phyloP scores from a whole-genome alignment of 2,329 filamentous ascomycete genomes.

The Orbilia javanica region DNA sequence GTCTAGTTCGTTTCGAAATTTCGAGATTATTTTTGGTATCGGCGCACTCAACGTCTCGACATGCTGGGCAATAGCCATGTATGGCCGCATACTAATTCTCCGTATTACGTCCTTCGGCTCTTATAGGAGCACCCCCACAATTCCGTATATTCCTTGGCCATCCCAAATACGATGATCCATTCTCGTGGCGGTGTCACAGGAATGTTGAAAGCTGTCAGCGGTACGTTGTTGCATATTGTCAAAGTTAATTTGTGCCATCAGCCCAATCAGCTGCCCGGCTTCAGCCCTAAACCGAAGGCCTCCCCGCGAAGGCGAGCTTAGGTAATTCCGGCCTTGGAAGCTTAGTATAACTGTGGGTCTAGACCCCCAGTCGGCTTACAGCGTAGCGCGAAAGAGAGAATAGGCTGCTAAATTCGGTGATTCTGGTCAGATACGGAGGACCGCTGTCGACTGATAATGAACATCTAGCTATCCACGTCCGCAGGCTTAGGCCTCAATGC shows the following conservation, averaged over 20 bases:
- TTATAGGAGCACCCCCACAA: not conserved
- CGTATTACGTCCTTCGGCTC: not conserved
- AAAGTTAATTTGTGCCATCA: too few relatives aligned
- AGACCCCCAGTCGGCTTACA: not conserved
- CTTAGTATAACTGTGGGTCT: not conserved
- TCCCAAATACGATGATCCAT: not conserved
- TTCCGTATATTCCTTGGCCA: not conserved
- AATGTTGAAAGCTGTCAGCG: too few relatives aligned
- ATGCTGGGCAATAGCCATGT: too few relatives aligned
- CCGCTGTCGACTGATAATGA: not conserved
- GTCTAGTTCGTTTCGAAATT: not conserved
- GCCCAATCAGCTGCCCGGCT: too few relatives aligned
- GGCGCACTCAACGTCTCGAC: not conserved
- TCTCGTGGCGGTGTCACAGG: too few relatives aligned
- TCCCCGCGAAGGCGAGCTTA: too few relatives aligned
- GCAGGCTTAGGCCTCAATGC: not conserved
- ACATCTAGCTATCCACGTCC: too few relatives aligned
- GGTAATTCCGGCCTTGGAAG: too few relatives aligned
- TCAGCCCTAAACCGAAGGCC: not conserved
- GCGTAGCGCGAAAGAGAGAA: not conserved
- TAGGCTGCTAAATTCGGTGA: not conserved
- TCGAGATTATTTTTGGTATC: conserved; percentile 1
- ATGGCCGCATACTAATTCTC: not conserved
- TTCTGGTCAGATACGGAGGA: not conserved
- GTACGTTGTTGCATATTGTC: too few relatives aligned